phyloP scores from a whole-genome alignment of 805 yeast species.

The Schwanniomyces polymorphus region DNA sequence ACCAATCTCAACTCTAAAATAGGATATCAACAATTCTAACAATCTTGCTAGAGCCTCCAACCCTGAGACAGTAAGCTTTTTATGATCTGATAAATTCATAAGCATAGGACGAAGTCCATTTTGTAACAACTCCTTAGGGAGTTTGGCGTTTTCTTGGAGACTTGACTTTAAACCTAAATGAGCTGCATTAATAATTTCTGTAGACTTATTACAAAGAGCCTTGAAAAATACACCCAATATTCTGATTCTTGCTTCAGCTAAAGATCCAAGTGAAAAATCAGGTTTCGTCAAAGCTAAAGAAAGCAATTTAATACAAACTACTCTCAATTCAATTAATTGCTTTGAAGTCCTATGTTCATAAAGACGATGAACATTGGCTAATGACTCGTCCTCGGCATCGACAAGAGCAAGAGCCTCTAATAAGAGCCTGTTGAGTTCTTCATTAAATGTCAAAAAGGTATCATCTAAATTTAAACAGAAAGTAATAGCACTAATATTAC shows the following conservation, averaged over 20 bases:
- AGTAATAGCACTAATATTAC: constrained; percentile 95
- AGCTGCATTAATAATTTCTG: constrained; percentile 90
- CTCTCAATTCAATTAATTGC: constrained; percentile 82
- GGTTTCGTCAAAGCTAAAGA: constrained; percentile 84
- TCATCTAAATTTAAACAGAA: constrained; percentile 81
- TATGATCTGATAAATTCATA: constrained; percentile 92
- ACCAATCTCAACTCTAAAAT: constrained; percentile 96
- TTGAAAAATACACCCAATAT: constrained; percentile 94
- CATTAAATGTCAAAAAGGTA: constrained; percentile 82
- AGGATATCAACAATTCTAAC: constrained; percentile 82
- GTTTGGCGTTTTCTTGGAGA: constrained; percentile 77
- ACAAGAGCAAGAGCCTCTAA: constrained; percentile 92
- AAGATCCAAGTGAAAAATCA: constrained; percentile 73
- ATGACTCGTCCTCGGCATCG: constrained; percentile 96
- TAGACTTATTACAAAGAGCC: constrained; percentile 81
- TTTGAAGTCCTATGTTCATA: constrained; percentile 86
- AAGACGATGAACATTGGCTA: constrained; percentile 83
- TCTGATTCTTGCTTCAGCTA: constrained; percentile 76
- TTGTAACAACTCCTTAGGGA: constrained; percentile 94
- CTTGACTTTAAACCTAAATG: constrained; percentile 84
- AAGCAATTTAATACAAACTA: constrained; percentile 82
- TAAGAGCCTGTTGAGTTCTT: constrained; percentile 80
- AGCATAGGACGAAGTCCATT: constrained; percentile 93
- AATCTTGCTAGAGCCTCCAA: constrained; percentile 87
- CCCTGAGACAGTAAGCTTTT: constrained; percentile 84